Evolutionary conservation across 176 grass and related monocot species (phyloP).

Genomic region (Carex parvula): DNA sequence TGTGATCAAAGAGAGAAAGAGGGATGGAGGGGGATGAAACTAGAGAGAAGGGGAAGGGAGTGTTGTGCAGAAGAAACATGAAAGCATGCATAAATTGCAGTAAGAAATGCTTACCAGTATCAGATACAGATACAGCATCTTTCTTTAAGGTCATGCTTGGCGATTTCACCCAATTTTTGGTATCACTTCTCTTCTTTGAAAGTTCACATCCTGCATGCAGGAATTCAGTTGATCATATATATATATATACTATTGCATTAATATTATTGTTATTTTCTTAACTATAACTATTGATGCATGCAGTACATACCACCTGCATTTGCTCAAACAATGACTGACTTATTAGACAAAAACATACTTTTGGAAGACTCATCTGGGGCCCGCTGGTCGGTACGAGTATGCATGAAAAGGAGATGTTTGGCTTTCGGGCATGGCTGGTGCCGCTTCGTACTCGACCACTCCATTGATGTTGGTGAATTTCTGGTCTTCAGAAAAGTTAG

Average conservation of each 20-base stretch:
- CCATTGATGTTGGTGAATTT: slow-evolving; percentile 50
- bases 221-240: not conserved
- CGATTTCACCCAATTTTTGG: slow-evolving; percentile 52
- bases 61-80: slow-evolving; percentile 17
- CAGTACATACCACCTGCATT: slow-evolving; percentile 54
- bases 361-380: slow-evolving; percentile 48
- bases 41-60: not conserved
- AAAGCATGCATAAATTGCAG: slow-evolving; percentile 44
- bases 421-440: slow-evolving; percentile 54
- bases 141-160: slow-evolving; percentile 85
- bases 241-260: no score
- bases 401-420: slow-evolving; percentile 19
- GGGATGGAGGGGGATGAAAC: not conserved
- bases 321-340: slow-evolving; percentile 29
- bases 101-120: not conserved
- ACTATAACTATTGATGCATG: slow-evolving; percentile 15
- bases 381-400: slow-evolving; percentile 39
- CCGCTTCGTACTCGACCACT: slow-evolving; percentile 55
- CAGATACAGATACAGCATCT: slow-evolving; percentile 5
- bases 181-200: not conserved
- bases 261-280: not conserved
- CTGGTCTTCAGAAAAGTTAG: slow-evolving; percentile 50
- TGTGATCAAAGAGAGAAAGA: slow-evolving; percentile 35
- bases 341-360: slow-evolving; percentile 34
- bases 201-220: no score